Evolutionary conservation across 2,329 filamentous ascomycete genomes (phyloP).

Genomic region (Alternaria triticina): DNA sequence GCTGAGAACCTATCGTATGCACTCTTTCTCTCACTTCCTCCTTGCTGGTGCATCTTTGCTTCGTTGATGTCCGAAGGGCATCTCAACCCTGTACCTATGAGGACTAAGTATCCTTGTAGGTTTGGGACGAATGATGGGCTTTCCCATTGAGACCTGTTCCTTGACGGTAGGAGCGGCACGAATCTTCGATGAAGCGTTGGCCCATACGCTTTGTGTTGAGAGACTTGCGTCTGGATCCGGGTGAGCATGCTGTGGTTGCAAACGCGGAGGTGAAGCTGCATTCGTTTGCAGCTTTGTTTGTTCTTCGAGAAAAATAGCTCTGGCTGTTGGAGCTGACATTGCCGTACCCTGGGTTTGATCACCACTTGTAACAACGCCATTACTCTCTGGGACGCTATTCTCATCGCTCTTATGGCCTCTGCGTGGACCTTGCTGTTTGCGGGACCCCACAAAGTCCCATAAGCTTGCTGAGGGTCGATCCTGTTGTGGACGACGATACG

Average conservation of each 20-base stretch:
- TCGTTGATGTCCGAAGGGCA: neutral
- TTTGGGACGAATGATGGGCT: neutral
- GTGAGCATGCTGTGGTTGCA: neutral
- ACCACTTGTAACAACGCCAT: neutral
- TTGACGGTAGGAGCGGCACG: neutral
- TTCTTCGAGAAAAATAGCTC: neutral
- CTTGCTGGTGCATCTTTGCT: neutral
- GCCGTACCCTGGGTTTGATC: neutral
- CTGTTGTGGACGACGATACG: neutral
- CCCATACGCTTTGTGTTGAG: neutral
- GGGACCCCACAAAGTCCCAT: neutral
- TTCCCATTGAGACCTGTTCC: neutral
- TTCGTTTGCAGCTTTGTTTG: neutral
- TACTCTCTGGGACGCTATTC: neutral
- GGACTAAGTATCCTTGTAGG: neutral
- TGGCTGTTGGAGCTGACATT: neutral
- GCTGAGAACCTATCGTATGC: neutral
- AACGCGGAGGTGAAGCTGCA: neutral
- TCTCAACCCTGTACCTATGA: neutral
- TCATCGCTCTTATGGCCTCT: neutral
- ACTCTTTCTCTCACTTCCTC: too few relatives aligned
- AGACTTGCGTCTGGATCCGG: neutral
- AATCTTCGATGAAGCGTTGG: neutral
- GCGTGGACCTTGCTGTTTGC: neutral
- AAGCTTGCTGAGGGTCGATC: neutral